These are phyloP conservation scores for Trichoderma gracile DNA, from an alignment of 2,329 filamentous ascomycete species.

Conservation along the genomic window DNA sequence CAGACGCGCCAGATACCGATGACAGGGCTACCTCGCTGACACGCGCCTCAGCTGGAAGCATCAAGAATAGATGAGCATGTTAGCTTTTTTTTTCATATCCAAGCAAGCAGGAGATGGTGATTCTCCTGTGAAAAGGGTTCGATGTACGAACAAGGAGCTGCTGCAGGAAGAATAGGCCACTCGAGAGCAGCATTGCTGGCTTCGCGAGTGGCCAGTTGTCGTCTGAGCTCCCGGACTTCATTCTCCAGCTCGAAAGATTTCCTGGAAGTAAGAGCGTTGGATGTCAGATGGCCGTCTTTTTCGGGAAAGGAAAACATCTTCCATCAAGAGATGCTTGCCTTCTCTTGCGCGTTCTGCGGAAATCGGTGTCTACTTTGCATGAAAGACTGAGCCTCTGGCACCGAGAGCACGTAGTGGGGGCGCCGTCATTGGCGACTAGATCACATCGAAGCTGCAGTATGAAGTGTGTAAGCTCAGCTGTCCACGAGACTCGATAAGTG, in stretches of 20 bases:
- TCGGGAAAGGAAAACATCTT: no score
- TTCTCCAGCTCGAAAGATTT: slow-evolving; percentile 18
- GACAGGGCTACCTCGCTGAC: slow-evolving; percentile 1
- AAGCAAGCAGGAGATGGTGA: neutral
- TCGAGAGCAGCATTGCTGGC: neutral
- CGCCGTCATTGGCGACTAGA: neutral
- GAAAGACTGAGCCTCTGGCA: slow-evolving; percentile 8
- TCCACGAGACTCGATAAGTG: neutral
- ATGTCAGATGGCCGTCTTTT: neutral
- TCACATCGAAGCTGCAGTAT: slow-evolving; percentile 13
- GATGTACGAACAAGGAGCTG: slow-evolving; percentile 8
- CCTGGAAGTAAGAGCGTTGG: neutral
- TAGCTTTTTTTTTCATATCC: neutral
- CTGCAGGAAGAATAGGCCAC: slow-evolving; percentile 7
- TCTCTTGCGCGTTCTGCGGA: slow-evolving; percentile 15
- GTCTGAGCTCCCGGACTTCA: slow-evolving; percentile 15
- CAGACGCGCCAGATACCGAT: neutral
- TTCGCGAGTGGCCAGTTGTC: slow-evolving; percentile 8
- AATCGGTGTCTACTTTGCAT: slow-evolving; percentile 17
- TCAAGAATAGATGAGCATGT: neutral
- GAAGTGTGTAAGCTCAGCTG: neutral
- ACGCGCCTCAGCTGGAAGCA: neutral
- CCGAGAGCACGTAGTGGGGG: slow-evolving; percentile 3
- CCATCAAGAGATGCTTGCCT: neutral
- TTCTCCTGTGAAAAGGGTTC: neutral